These are phyloP conservation scores for Vitis rupestris DNA, from an alignment of 164 flowering plant genomes.

Conservation along the genomic window DNA sequence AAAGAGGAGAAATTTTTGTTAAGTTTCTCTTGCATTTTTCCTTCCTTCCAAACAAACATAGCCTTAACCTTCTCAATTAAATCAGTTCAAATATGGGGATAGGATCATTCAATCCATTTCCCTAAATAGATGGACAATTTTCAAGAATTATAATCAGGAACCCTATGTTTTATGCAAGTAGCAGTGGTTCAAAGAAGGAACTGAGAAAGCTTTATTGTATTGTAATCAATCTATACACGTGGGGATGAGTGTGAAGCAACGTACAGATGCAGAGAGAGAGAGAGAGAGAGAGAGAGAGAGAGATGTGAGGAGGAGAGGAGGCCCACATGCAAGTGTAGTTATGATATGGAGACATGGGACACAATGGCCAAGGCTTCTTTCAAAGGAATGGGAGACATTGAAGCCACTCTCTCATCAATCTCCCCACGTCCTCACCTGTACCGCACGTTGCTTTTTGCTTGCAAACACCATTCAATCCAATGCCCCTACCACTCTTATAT, in stretches of 20 bases:
- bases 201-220: neutral
- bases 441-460: constrained; percentile 16
- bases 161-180: too few species aligned
- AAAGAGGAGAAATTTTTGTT: too few species aligned
- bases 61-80: too few species aligned
- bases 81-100: too few species aligned
- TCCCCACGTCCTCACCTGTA: constrained; percentile 36
- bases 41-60: too few species aligned
- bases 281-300: neutral
- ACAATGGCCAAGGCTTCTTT: constrained; percentile 19
- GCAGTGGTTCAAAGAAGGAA: too few species aligned
- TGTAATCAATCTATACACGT: neutral
- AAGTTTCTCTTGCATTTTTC: too few species aligned
- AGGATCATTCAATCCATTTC: too few species aligned
- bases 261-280: neutral
- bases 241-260: constrained; percentile 7
- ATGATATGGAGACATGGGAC: constrained; percentile 16
- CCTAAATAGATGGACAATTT: too few species aligned
- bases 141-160: too few species aligned
- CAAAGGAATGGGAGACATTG: constrained; percentile 26
- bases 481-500: neutral
- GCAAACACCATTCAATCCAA: neutral
- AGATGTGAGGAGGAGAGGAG: neutral
- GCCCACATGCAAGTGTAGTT: constrained; percentile 8
- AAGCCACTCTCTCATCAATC: constrained; percentile 18